Evolutionary conservation across 148 eudicot genomes (phyloP).

Genomic region (Amaranthus cruentus): DNA sequence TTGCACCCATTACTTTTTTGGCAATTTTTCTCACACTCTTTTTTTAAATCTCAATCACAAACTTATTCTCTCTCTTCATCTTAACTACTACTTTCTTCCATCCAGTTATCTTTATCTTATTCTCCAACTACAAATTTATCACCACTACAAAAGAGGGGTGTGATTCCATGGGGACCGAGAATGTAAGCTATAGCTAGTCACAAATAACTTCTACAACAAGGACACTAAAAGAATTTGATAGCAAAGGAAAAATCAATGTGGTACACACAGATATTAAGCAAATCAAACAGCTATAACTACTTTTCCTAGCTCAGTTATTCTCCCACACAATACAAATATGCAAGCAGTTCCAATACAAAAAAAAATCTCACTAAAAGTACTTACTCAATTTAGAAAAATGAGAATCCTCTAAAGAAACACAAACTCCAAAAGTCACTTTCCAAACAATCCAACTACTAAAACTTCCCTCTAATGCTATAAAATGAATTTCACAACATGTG

Average conservation of each 20-base stretch:
- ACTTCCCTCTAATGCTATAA: not conserved
- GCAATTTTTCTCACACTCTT: too few relatives aligned
- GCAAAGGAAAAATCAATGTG: not conserved
- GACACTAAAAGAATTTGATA: not conserved
- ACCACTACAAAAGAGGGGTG: too few relatives aligned
- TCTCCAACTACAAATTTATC: too few relatives aligned
- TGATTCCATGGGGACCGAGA: too few relatives aligned
- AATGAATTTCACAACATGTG: not conserved
- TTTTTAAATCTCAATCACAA: too few relatives aligned
- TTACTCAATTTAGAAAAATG: not conserved
- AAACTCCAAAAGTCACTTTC: constrained; percentile 1
- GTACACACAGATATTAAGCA: not conserved
- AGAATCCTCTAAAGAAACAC: not conserved
- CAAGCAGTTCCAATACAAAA: not conserved
- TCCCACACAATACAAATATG: not conserved
- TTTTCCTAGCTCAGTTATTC: not conserved
- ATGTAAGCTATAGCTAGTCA: not conserved
- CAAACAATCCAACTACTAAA: not conserved
- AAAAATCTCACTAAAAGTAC: not conserved
- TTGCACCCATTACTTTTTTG: too few relatives aligned
- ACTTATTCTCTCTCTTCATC: too few relatives aligned
- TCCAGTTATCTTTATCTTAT: too few relatives aligned
- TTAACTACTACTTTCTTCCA: too few relatives aligned
- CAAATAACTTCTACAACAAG: not conserved
- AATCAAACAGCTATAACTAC: not conserved